phyloP scores from a whole-genome alignment of 169 alveolate species.

The Amoebophrya sp. region DNA sequence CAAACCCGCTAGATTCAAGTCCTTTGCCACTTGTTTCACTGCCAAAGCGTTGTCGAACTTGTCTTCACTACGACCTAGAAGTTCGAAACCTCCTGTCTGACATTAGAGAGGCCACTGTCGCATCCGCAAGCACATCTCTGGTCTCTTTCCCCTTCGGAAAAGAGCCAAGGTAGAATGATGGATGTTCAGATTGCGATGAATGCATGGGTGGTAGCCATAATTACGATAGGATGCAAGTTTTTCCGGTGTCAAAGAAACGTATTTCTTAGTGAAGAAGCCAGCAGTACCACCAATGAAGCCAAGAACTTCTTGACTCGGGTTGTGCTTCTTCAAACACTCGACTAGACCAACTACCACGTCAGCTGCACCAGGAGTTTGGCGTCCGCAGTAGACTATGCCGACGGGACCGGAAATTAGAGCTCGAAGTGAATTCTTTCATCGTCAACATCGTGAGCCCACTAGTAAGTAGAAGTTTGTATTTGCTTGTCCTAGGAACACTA shows the following conservation, averaged over 20 bases:
- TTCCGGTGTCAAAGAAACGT: background rate
- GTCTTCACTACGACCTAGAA: background rate
- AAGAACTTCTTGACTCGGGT: background rate
- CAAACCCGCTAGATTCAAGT: constrained; percentile 39
- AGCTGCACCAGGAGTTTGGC: background rate
- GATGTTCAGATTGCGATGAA: too few relatives aligned
- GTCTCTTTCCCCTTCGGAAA: too few relatives aligned
- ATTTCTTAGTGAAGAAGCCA: background rate
- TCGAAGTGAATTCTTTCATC: background rate
- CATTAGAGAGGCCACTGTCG: too few relatives aligned
- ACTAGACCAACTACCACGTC: background rate
- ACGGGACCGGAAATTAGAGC: background rate
- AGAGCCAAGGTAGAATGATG: too few relatives aligned
- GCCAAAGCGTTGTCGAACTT: background rate
- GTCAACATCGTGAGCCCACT: background rate
- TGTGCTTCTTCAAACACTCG: background rate
- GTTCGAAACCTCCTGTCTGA: background rate
- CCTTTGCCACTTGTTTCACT: background rate
- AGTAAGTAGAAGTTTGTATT: too few relatives aligned
- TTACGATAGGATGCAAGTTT: too few relatives aligned
- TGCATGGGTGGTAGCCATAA: too few relatives aligned
- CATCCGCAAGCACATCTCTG: too few relatives aligned
- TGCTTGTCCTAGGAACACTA: too few relatives aligned
- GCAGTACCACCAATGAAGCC: constrained; percentile 1
- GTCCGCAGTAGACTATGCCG: background rate